Base-by-base conservation (phyloP, 768 basidiomycete genomes). In the Podaxis sp. region DNA sequence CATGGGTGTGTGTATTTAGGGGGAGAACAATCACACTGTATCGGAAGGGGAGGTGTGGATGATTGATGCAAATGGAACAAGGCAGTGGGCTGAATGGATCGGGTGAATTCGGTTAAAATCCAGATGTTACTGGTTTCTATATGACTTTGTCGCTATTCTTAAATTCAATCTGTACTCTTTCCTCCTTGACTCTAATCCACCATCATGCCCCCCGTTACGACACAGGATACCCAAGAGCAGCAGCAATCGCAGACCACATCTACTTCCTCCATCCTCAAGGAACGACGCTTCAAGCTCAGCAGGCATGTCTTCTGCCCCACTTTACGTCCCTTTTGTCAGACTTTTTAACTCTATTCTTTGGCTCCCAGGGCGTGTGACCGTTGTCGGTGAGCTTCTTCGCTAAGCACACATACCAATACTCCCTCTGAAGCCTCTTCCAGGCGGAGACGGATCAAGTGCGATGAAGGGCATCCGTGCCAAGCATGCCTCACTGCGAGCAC, bases 391-490 rank as follows among this genome's bases (percentile, higher is more conserved):
- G 89, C 66, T 64, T 36, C 35, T 61, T 48, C 42, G 50, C 61
- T 40, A 32, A 11, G 51, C 58, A 27, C 51, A 11, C n/a, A 18
- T 9, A 16, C 28, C 27, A n/a, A 18, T 53, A 53, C 27, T 36
- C 32, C 42, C 62, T 61, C 62, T 65, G 47, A 65, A 50, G 16
- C 5, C 27, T 36, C 50, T 50, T 64, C 5, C 65, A 93, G 91
- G 18, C 89, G 91, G 57, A 79, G 91, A 67, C 78, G 91, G 68
- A 93, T 93, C 70, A 91, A 90, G 67, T 93, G 91, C 69, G 91
- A 93, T 66, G 91, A 93, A 70, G 91, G 91, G 0, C 90, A 92
- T 68, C 91, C 91, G 36, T 93, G 91, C 71, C 90, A 93, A 73
- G 90, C 91, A 11, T 93, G 91, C 71, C 73, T 92, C n/a, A 87